These are phyloP conservation scores for Ampelomyces quisqualis DNA, from an alignment of 2,329 filamentous ascomycete species.

Conservation along the genomic window DNA sequence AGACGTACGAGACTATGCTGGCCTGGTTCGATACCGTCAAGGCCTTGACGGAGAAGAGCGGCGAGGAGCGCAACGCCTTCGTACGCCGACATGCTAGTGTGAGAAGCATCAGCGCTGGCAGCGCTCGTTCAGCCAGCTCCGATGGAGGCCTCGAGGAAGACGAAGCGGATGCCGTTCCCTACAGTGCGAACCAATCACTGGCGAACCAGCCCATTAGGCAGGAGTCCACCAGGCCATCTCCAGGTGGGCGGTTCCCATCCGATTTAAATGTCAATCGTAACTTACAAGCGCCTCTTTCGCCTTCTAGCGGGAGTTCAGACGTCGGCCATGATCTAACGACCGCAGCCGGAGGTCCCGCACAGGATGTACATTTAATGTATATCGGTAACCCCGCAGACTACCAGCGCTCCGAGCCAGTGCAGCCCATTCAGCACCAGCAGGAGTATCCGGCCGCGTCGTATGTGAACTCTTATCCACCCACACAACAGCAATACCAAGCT, in stretches of 20 bases:
- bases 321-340: conserved; percentile 62
- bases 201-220: conserved; percentile 39
- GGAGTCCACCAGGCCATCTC: conserved; percentile 69
- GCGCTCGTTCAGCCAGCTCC: conserved; percentile 54
- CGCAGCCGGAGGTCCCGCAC: conserved; percentile 56
- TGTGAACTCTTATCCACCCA: conserved; percentile 18
- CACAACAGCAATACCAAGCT: conserved; percentile 9
- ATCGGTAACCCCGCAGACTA: conserved; percentile 18
- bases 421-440: conserved; percentile 15
- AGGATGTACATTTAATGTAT: conserved; percentile 41
- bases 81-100: conserved; percentile 78
- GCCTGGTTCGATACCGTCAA: conserved; percentile 96
- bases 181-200: conserved; percentile 59
- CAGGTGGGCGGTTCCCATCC: conserved; percentile 96
- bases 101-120: conserved; percentile 70
- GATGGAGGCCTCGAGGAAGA: conserved; percentile 49
- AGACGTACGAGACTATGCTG: conserved; percentile 88
- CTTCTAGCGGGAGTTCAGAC: conserved; percentile 77
- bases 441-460: conserved; percentile 15
- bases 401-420: conserved; percentile 18
- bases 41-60: conserved; percentile 80
- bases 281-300: conserved; percentile 76
- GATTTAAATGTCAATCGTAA: conserved; percentile 85
- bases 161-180: conserved; percentile 65
- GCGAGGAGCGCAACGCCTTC: conserved; percentile 84